Evolutionary conservation across 192 early-diverging fungal species (phyloP).

Genomic region (Chytriomyces sp.): DNA sequence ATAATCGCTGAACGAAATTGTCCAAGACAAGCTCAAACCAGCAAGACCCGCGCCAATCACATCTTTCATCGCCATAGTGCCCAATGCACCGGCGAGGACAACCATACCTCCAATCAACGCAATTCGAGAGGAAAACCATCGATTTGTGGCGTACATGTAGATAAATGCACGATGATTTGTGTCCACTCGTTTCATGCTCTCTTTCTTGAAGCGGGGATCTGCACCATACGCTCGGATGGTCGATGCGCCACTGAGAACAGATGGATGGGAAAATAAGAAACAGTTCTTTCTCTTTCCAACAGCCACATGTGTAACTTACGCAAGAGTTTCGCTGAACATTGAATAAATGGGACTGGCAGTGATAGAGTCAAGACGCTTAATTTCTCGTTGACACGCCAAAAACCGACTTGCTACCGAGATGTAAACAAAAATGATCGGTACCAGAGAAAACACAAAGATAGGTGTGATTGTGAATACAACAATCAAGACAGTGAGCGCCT

Average conservation of each 20-base stretch:
- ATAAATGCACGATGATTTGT: slow-evolving; percentile 81
- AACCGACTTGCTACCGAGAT: slow-evolving; percentile 67
- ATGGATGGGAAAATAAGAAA: background rate
- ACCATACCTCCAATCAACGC: slow-evolving; percentile 56
- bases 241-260: slow-evolving; percentile 31
- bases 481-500: no score
- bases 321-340: slow-evolving; percentile 76
- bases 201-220: slow-evolving; percentile 32
- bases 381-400: slow-evolving; percentile 75
- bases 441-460: no score
- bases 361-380: slow-evolving; percentile 85
- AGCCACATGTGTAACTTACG: slow-evolving; percentile 1
- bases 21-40: slow-evolving; percentile 79
- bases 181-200: slow-evolving; percentile 43
- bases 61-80: background rate
- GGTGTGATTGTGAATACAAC: no score
- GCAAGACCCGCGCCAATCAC: slow-evolving; percentile 74
- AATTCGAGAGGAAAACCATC: slow-evolving; percentile 70
- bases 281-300: no score
- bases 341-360: slow-evolving; percentile 76
- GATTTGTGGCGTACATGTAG: slow-evolving; percentile 79
- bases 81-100: slow-evolving; percentile 21
- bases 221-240: slow-evolving; percentile 48
- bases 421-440: no score
- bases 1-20: slow-evolving; percentile 73